Conservation (phyloP, 2,329 filamentous ascomycete genomes). For the Neonectria magnoliae region DNA sequence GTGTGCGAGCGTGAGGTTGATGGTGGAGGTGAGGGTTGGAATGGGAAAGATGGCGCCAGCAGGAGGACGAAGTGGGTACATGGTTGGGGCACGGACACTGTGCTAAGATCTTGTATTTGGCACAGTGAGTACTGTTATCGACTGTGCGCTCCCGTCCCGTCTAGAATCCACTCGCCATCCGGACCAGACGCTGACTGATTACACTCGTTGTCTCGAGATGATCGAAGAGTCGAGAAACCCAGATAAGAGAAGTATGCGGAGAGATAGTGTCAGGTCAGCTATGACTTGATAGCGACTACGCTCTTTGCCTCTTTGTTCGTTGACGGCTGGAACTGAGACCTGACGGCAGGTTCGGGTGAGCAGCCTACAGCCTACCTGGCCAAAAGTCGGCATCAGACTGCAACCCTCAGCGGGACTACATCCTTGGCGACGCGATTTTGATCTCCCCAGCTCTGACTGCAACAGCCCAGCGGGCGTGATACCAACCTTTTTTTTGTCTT, state of each 20-base stretch:
- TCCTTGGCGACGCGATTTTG: slow-evolving; percentile 17
- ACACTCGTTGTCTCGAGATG: slow-evolving; percentile 10
- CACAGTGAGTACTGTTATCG: slow-evolving; percentile 10
- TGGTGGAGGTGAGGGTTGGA: slow-evolving; percentile 15
- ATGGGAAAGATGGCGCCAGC: slow-evolving; percentile 18
- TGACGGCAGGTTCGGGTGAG: neutral
- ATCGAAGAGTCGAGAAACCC: neutral
- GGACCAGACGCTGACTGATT: slow-evolving; percentile 18
- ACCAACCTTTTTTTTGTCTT: slow-evolving; percentile 13
- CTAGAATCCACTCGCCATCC: slow-evolving; percentile 20
- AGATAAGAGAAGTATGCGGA: slow-evolving; percentile 18
- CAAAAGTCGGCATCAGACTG: neutral
- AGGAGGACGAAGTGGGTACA: slow-evolving; percentile 9
- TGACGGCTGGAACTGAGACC: neutral
- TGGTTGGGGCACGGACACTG: slow-evolving; percentile 15
- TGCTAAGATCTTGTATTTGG: neutral
- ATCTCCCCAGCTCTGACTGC: neutral
- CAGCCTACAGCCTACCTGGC: neutral
- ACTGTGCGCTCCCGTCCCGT: neutral
- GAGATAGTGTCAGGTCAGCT: neutral
- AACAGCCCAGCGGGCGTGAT: slow-evolving; percentile 9
- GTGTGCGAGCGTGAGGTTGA: slow-evolving; percentile 1
- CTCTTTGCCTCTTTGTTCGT: neutral
- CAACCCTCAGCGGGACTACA: neutral
- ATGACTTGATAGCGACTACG: slow-evolving; percentile 7